Evolutionary conservation across 164 flowering plant species (phyloP), one percentile per base, ranked within the genome.

Genomic region (Sextonia rubra): DNA sequence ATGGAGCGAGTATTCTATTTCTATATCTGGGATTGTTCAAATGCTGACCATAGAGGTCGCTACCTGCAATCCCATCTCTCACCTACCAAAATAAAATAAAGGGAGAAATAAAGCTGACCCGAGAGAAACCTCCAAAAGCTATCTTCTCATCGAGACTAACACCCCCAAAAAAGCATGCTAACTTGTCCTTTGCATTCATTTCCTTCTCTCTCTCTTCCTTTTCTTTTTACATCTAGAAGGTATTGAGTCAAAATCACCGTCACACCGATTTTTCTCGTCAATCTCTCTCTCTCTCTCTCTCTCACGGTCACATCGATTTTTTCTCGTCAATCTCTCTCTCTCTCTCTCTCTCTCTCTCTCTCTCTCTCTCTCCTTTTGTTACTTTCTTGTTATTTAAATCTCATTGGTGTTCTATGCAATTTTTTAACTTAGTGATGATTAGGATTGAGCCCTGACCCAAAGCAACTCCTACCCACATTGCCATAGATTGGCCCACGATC

Each of bases 71-170:
- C 32, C 67, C 67, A 30, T 64, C 67, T 64, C 67, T 18, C 67
- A 64, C 67, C 67, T 64, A 64, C n/a, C 67, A 64, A 64, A 64
- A 27, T 22, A 61, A 61, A 64, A 64, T 23, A 61, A 32, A 32
- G 44, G 8, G 44, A 0, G 12, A 61, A 64, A 12, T 26, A 64
- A 64, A 64, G 67, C 67, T 29, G 32, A 64, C 47, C 29, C 20
- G 30, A 64, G 44, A 27, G n/a, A 30, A 64, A 27, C 67, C 37
- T 64, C 44, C 67, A 64, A 64, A 64, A 37, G 29, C 22, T 20
- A 64, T 25, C 67, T 27, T 29, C n/a, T 64, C 67, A 27, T 64
- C 37, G n/a, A 27, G 67, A 64, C 44, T 27, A 64, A 64, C 67
- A 64, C 37, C 47, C 15, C 27, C 3, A 64, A 64, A 64, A 64